phyloP scores from a whole-genome alignment of 176 grass and related monocot species.

The Zizania latifolia region DNA sequence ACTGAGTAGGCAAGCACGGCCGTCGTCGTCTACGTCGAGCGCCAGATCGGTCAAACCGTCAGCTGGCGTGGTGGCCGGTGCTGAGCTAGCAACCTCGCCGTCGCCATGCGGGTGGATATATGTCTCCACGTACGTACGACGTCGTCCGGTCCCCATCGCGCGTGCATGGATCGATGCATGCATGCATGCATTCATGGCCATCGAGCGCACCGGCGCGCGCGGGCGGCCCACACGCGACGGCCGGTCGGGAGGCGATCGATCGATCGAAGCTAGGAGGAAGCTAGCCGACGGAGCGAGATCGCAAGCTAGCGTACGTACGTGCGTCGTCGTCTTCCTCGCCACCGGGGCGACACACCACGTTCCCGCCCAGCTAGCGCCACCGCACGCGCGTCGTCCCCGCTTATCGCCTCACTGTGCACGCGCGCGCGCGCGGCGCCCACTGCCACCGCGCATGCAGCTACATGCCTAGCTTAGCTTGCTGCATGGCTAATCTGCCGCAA shows the following conservation, averaged over 20 bases:
- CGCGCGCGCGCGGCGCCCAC: not conserved
- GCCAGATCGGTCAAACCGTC: not conserved
- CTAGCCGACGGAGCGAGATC: too few relatives aligned
- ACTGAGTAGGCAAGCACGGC: not conserved
- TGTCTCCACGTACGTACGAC: not conserved
- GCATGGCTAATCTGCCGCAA: too few relatives aligned
- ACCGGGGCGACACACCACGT: conserved; percentile 32
- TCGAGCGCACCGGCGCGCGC: too few relatives aligned
- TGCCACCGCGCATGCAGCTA: not conserved
- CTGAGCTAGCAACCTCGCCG: too few relatives aligned
- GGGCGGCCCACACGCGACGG: not conserved
- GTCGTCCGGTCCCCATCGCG: not conserved
- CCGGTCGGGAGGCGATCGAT: not conserved
- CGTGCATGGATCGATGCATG: too few relatives aligned
- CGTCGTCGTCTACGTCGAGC: not conserved
- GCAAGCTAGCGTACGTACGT: not conserved
- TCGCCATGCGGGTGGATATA: too few relatives aligned
- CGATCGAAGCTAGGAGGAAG: too few relatives aligned
- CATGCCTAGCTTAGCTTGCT: too few relatives aligned
- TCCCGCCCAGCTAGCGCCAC: not conserved
- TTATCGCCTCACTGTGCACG: conserved; percentile 11
- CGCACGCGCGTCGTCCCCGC: not conserved
- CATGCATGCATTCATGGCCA: too few relatives aligned
- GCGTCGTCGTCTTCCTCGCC: conserved; percentile 25
- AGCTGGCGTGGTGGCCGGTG: too few relatives aligned